Conservation (phyloP, 1,284 basidiomycete genomes). For the Cystobasidium pallidum region DNA sequence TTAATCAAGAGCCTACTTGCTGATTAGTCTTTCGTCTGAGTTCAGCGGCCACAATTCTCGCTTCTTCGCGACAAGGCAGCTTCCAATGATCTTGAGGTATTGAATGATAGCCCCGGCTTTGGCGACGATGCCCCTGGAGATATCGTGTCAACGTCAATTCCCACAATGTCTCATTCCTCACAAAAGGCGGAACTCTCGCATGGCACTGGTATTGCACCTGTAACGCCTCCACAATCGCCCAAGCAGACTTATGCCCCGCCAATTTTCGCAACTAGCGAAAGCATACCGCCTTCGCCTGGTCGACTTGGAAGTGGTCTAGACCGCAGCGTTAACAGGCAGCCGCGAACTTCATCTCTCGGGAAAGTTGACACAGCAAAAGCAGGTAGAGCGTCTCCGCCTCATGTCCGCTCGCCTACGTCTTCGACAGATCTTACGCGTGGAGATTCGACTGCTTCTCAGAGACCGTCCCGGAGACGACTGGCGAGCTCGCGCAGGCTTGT, state of each 20-base stretch:
- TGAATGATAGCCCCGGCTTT: slow-evolving; percentile 1
- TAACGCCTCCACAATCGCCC: slow-evolving; percentile 17
- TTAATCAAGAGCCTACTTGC: neutral
- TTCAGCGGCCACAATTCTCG: slow-evolving; percentile 8
- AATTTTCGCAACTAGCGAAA: neutral
- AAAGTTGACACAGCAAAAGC: neutral
- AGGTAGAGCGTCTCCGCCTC: neutral
- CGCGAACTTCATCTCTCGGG: slow-evolving; percentile 26
- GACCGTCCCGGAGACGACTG: slow-evolving; percentile 19
- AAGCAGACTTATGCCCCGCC: neutral
- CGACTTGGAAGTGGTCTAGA: neutral
- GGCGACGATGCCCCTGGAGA: neutral
- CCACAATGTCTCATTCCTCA: slow-evolving; percentile 1
- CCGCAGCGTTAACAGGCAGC: slow-evolving; percentile 8
- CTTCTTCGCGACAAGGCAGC: slow-evolving; percentile 29
- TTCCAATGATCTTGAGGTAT: slow-evolving; percentile 31
- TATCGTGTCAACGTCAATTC: neutral
- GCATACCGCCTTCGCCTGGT: slow-evolving; percentile 13
- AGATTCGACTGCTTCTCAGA: neutral
- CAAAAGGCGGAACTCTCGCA: slow-evolving; percentile 9
- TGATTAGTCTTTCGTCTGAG: neutral
- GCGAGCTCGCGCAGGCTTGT: slow-evolving; percentile 28
- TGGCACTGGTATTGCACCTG: neutral
- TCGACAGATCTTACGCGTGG: neutral
- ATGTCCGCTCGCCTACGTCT: neutral